phyloP scores from a whole-genome alignment of 306 rosid genomes.

The Cucurbita moschata region DNA sequence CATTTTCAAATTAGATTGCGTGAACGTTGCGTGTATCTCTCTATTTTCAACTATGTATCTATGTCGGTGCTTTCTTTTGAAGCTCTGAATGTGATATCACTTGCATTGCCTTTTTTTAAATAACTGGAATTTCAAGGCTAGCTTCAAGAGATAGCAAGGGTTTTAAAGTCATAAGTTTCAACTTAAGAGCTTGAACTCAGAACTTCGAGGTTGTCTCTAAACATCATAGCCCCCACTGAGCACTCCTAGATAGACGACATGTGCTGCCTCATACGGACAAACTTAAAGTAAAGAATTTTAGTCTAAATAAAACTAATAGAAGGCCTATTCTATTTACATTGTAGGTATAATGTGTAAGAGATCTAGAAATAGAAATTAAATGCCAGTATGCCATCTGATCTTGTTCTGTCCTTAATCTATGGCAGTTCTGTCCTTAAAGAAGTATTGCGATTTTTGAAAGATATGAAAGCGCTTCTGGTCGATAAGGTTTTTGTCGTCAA shows the following conservation, averaged over 20 bases:
- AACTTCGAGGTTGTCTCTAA: not conserved
- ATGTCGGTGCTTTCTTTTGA: not conserved
- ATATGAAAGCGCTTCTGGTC: constrained; percentile 49
- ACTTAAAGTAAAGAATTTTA: not conserved
- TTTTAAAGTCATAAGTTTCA: not conserved
- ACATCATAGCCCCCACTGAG: not conserved
- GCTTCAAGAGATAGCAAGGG: not conserved
- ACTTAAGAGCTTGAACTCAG: not conserved
- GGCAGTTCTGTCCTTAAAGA: constrained; percentile 8
- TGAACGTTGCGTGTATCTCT: not conserved
- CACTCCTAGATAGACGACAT: not conserved
- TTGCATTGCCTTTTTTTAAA: not conserved
- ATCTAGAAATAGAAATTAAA: not conserved
- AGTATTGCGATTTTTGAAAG: constrained; percentile 33
- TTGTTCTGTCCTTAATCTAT: not conserved
- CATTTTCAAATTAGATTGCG: no score
- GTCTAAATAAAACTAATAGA: not conserved
- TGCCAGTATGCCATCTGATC: not conserved
- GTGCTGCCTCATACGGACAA: not conserved
- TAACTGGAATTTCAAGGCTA: not conserved
- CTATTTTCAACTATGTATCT: not conserved
- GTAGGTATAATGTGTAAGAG: not conserved
- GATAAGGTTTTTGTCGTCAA: constrained; percentile 53
- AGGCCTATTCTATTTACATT: not conserved
- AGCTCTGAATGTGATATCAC: not conserved